These are phyloP conservation scores for Dysphania ambrosioides DNA, from an alignment of 148 eudicot species.

Conservation along the genomic window DNA sequence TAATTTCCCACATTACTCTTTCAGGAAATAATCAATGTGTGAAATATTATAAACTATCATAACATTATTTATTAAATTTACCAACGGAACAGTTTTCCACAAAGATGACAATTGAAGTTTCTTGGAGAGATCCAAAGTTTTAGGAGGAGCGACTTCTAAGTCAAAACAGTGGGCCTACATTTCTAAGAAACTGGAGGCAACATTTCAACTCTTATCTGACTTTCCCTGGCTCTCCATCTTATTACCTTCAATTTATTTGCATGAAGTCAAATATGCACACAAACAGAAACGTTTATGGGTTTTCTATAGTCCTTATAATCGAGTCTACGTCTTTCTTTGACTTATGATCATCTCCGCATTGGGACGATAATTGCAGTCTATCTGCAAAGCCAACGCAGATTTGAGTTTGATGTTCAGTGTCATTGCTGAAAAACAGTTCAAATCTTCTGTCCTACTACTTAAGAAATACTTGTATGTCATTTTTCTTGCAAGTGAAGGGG, in stretches of 20 bases:
- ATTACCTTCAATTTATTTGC: slow-evolving; percentile 1
- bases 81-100: not conserved
- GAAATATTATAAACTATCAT: not conserved
- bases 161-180: not conserved
- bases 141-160: not conserved
- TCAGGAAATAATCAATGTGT: slow-evolving; percentile 16
- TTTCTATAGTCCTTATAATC: slow-evolving; percentile 63
- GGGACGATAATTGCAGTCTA: slow-evolving; percentile 86
- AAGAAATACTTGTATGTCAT: too few relatives aligned
- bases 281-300: slow-evolving; percentile 12
- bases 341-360: slow-evolving; percentile 86
- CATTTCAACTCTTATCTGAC: not conserved
- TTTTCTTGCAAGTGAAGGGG: too few relatives aligned
- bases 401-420: not conserved
- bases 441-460: not conserved
- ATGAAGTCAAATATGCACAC: not conserved
- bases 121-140: not conserved
- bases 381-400: slow-evolving; percentile 51
- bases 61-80: not conserved
- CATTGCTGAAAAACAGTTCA: not conserved
- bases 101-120: not conserved
- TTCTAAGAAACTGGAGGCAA: not conserved
- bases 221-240: not conserved
- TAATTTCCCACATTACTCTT: slow-evolving; percentile 12
- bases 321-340: slow-evolving; percentile 86